Evolutionary conservation across 2,329 filamentous ascomycete species (phyloP).

Genomic region (Penicillium digitatum): DNA sequence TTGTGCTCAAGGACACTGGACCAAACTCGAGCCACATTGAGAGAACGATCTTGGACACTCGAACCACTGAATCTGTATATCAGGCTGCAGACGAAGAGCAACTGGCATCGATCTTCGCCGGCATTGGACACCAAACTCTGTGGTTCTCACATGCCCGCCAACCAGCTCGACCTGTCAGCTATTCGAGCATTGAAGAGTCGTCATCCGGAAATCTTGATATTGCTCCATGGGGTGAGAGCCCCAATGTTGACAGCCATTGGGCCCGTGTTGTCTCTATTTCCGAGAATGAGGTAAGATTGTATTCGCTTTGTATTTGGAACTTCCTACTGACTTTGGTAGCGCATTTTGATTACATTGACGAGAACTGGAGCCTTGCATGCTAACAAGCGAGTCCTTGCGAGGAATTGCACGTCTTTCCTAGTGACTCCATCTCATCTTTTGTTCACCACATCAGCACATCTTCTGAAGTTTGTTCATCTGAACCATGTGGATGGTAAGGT

Average conservation of each 20-base stretch:
- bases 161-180: constrained; percentile 26
- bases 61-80: constrained; percentile 30
- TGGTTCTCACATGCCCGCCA: constrained; percentile 37
- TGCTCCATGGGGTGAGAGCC: constrained; percentile 31
- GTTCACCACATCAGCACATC: constrained; percentile 86
- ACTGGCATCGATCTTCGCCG: constrained; percentile 37
- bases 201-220: constrained; percentile 16
- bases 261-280: constrained; percentile 35
- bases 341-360: constrained; percentile 62
- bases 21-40: constrained; percentile 31
- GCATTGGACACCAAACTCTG: constrained; percentile 33
- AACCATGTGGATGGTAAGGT: constrained; percentile 59
- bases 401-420: constrained; percentile 89
- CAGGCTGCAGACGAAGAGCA: constrained; percentile 32
- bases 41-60: constrained; percentile 34
- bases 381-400: constrained; percentile 67
- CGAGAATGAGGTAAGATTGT: constrained; percentile 38
- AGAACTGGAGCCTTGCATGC: constrained; percentile 74
- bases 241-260: constrained; percentile 38
- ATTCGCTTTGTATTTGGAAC: background rate
- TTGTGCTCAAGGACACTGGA: constrained; percentile 40
- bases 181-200: constrained; percentile 28
- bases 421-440: constrained; percentile 78
- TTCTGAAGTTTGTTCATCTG: constrained; percentile 91
- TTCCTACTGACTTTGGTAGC: constrained; percentile 32